phyloP scores from a whole-genome alignment of 352 stramenopile genomes.

The Phytophthora syringae region DNA sequence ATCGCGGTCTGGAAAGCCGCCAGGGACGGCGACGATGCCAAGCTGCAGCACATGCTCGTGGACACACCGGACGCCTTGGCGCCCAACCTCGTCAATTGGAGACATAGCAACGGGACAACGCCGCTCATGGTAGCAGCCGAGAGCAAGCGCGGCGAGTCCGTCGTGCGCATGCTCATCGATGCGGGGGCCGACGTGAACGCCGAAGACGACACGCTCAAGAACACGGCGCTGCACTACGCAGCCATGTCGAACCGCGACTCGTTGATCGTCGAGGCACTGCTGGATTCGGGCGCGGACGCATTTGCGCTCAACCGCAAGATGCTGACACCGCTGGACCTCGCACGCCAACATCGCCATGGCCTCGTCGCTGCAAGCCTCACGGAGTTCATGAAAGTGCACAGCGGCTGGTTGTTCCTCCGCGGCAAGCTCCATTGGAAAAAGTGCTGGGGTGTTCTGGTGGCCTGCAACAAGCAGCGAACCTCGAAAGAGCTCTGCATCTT shows the following conservation, averaged over 20 bases:
- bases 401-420: slow-evolving; percentile 63
- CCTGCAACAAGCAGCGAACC: slow-evolving; percentile 53
- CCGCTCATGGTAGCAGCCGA: slow-evolving; percentile 69
- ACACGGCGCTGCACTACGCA: slow-evolving; percentile 75
- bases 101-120: slow-evolving; percentile 55
- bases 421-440: slow-evolving; percentile 60
- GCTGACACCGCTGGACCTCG: slow-evolving; percentile 64
- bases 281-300: slow-evolving; percentile 50
- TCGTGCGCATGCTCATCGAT: slow-evolving; percentile 45
- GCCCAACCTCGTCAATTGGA: slow-evolving; percentile 44
- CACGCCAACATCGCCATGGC: slow-evolving; percentile 47
- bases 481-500: slow-evolving; percentile 66
- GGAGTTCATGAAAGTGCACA: slow-evolving; percentile 57
- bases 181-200: slow-evolving; percentile 56
- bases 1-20: slow-evolving; percentile 43
- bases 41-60: slow-evolving; percentile 31
- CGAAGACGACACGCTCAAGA: slow-evolving; percentile 47
- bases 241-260: slow-evolving; percentile 54
- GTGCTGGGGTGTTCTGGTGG: slow-evolving; percentile 66
- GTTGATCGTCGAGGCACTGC: slow-evolving; percentile 52
- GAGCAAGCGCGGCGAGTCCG: slow-evolving; percentile 25
- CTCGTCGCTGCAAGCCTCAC: slow-evolving; percentile 47
- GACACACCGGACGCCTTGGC: slow-evolving; percentile 26
- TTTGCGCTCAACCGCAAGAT: slow-evolving; percentile 67
- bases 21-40: slow-evolving; percentile 33